A percentile compares a stretch with the other conserved stretches of the same genome.
Conservation (phyloP, 345 rosid species). For the Lepidium didymum region DNA sequence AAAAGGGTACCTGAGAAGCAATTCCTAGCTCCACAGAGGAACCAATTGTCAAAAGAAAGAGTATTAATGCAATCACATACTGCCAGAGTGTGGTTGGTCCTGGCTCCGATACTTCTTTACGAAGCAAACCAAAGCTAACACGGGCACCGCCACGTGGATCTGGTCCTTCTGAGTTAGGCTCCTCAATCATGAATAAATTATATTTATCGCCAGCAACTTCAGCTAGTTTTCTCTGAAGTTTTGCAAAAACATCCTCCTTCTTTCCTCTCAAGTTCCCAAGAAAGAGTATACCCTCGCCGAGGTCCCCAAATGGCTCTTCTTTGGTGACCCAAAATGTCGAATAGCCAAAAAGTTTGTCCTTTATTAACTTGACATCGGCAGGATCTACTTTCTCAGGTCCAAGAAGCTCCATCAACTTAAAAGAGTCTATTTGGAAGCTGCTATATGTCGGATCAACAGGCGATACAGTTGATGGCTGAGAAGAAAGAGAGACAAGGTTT, state of each 20-base stretch:
- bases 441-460: slow-evolving; percentile 60
- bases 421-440: slow-evolving; percentile 83
- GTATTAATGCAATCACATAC: slow-evolving; percentile 77
- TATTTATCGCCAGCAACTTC: slow-evolving; percentile 68
- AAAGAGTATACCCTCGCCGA: slow-evolving; percentile 83
- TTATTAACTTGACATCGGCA: slow-evolving; percentile 68
- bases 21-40: slow-evolving; percentile 90
- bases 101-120: slow-evolving; percentile 96
- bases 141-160: slow-evolving; percentile 96
- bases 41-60: slow-evolving; percentile 81
- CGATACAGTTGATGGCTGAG: slow-evolving; percentile 57
- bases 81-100: slow-evolving; percentile 98
- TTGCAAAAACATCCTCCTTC: slow-evolving; percentile 73
- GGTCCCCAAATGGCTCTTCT: slow-evolving; percentile 95
- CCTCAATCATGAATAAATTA: slow-evolving; percentile 92
- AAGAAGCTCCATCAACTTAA: slow-evolving; percentile 90
- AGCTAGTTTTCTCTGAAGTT: slow-evolving; percentile 59
- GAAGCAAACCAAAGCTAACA: slow-evolving; percentile 83
- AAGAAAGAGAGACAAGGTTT: slow-evolving; percentile 8
- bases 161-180: slow-evolving; percentile 84
- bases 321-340: slow-evolving; percentile 92
- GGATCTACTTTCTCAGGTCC: slow-evolving; percentile 96
- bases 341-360: slow-evolving; percentile 82
- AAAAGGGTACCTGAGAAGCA: slow-evolving; percentile 73
- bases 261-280: slow-evolving; percentile 84